Evolutionary conservation across 2,329 filamentous ascomycete species (phyloP), one percentile per base, ranked within the genome.

Genomic region (Talaromyces sp.): DNA sequence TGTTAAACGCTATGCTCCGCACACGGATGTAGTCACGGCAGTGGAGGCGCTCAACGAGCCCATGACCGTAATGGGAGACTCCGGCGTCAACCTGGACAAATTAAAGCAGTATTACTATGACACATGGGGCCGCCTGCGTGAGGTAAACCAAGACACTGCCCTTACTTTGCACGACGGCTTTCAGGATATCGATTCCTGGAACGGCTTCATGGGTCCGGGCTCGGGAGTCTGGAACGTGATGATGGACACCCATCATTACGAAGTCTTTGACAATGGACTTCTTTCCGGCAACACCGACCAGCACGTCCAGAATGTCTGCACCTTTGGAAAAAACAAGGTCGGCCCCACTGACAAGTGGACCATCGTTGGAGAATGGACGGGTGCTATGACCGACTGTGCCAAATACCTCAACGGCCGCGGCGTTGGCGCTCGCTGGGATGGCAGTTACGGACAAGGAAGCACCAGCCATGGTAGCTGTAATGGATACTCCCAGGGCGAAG

Each of bases 291-390:
- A 77, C 39, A 80, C 81, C 4, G 75, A 77, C 65, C 70, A 84
- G 60, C 88, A 90, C 65, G 74, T 84, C 42, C 73, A 81, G 61
- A 73, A 76, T 30, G 85, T 84, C 57, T 90, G 87, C 75, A 78
- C 77, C 58, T 81, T 83, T 65, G 80, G 79, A 2, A 70, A 72
- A 2, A 69, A 73, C 8, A 85, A 85, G 64, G 68, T 80, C 62
- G 71, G 73, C 7, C 77, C 79, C 33, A 77, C 79, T 5, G 85
- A 89, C 71, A 89, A 89, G 72, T 87, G 84, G 81, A 82, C 84
- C n/a, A 77, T 89, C 59, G 82, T 88, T 5, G 88, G 88, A 49
- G 88, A 90, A 71, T 90, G 87, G 87, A 85, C 83, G 1, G 87
- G 81, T 25, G 87, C 86, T 15, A 82, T 88, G 80, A 89, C 87